Evolutionary conservation across 179 eudicot species (phyloP).

Genomic region (Beta corolliflora): DNA sequence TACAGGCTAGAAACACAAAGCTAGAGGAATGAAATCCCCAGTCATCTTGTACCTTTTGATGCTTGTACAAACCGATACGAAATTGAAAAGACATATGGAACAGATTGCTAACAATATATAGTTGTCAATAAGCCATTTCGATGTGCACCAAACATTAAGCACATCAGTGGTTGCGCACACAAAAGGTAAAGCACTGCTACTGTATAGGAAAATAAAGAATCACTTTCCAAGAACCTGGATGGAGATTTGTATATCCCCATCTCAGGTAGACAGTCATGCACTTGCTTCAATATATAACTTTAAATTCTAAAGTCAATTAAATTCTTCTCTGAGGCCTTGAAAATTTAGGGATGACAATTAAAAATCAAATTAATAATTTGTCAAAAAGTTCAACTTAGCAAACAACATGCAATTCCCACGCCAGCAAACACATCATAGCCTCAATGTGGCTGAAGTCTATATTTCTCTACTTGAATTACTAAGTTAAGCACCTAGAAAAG

Average conservation of each 20-base stretch:
- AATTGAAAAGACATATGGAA: background rate
- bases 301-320: background rate
- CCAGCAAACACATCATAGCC: background rate
- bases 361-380: background rate
- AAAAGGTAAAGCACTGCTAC: background rate
- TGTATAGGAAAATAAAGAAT: background rate
- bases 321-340: background rate
- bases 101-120: background rate
- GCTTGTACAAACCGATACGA: background rate
- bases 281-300: background rate
- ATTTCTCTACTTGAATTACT: background rate
- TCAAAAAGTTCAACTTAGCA: background rate
- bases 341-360: background rate
- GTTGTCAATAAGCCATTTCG: background rate
- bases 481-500: background rate
- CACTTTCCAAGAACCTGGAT: background rate
- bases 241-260: background rate
- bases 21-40: background rate
- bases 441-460: conserved; percentile 4
- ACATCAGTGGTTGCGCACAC: background rate
- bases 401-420: background rate
- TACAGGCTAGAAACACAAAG: no score
- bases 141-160: background rate
- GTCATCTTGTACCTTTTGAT: background rate
- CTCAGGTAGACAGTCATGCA: background rate